Evolutionary conservation across 345 rosid genomes (phyloP).

Genomic region (Populus euphratica): DNA sequence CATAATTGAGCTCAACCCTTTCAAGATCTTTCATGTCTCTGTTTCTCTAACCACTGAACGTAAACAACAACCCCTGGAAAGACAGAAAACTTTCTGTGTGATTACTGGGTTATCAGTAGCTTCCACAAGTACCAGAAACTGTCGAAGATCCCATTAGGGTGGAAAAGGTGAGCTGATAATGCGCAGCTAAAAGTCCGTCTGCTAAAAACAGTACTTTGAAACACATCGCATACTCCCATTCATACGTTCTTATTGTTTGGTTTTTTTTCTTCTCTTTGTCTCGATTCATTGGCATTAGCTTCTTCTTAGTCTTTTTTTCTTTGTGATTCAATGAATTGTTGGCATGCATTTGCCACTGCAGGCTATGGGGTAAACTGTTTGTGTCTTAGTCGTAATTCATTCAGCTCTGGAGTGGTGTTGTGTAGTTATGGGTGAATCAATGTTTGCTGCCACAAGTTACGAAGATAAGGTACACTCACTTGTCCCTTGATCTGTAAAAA

Average conservation of each 20-base stretch:
- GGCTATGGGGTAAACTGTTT: conserved; percentile 3
- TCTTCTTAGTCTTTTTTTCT: conserved; percentile 9
- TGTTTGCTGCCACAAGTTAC: conserved; percentile 36
- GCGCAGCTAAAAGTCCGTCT: neutral
- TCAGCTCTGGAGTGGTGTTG: conserved; percentile 23
- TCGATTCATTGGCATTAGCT: conserved; percentile 16
- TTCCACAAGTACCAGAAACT: conserved; percentile 38
- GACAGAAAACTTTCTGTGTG: neutral
- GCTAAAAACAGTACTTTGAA: conserved; percentile 9
- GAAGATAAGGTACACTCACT: conserved; percentile 50
- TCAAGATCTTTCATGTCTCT: neutral
- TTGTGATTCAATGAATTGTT: conserved; percentile 23
- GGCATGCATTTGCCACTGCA: conserved; percentile 14
- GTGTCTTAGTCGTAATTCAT: conserved; percentile 22
- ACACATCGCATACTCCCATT: conserved; percentile 33
- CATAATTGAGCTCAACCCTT: neutral
- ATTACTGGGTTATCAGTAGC: conserved; percentile 29
- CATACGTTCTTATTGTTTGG: conserved; percentile 22
- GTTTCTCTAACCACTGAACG: neutral
- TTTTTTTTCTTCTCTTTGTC: conserved; percentile 30
- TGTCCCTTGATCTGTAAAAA: conserved; percentile 32
- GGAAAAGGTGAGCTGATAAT: conserved; percentile 18
- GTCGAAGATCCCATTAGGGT: conserved; percentile 30
- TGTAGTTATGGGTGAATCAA: conserved; percentile 56
- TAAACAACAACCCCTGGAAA: neutral